Evolutionary conservation across 257 asterid species (phyloP), one percentile per base, ranked within the genome.

Genomic region (Gentiana macrophylla): DNA sequence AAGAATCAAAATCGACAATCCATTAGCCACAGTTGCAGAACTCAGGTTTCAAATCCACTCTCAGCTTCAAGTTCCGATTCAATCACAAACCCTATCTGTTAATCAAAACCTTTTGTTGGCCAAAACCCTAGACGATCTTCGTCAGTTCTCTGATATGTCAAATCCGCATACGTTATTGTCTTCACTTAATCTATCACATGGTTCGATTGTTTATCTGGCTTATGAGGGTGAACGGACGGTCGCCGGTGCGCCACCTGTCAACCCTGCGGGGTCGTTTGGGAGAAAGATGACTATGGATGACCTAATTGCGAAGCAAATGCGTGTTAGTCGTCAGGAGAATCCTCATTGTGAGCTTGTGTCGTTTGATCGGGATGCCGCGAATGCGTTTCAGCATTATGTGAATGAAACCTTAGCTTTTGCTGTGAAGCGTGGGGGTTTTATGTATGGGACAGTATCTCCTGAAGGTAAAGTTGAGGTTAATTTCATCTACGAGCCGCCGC

Each of bases 271-370:
- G 4, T 88, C 97, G 1, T 92, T 92, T 54, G 99, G 99, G 33
- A 81, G 61, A 78, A 92, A 88, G 86, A 92, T 88, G 99, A 92
- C 99, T 37, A 82, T 92, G 83, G 99, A 92, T 56, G 99, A 92
- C 67, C 68, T 92, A 10, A 92, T 92, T 54, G 99, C 99, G 2
- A 88, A 83, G 70, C 99, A 92, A 60, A 88, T 88, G 99, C 83
- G 99, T 24, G 53, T 92, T 32, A 71, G 84, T 11, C 82, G 95
- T 15, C 99, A 92, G 67, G 99, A 92, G 67, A 77, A 63, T 50
- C 94, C 99, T 24, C 97, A 92, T 34, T 85, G 95, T 49, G 94
- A 85, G 69, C 80, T 80, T 10, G 97, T 88, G 4, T 92, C 99
- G 1, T 92, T 88, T 54, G 99, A 92, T 76, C 92, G 99, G 1